A percentile compares a stretch with the other conserved stretches of the same genome.
These are phyloP conservation scores for Linnemannia zychae DNA, from an alignment of 192 early-diverging fungal genomes.

Conservation along the genomic window DNA sequence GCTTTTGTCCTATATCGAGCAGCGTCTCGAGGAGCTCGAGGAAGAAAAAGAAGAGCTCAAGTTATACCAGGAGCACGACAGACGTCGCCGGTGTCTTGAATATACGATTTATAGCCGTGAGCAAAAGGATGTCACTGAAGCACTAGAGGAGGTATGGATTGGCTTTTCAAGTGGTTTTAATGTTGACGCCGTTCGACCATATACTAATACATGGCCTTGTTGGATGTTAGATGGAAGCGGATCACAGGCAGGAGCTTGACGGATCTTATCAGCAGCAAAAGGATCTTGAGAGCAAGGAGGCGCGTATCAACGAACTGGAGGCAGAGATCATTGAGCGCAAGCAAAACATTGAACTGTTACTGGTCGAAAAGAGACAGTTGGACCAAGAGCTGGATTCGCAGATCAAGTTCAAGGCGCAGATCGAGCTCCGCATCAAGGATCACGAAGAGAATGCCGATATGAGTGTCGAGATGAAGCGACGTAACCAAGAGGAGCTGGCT, in stretches of 20 bases:
- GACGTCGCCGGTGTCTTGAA: constrained; percentile 88
- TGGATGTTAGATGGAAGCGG: constrained; percentile 56
- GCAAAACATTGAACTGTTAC: constrained; percentile 75
- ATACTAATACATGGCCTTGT: constrained; percentile 5
- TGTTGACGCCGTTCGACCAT: background rate
- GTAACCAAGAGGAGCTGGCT: constrained; percentile 47
- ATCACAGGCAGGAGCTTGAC: constrained; percentile 41
- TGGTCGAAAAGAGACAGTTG: constrained; percentile 76
- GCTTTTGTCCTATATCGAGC: constrained; percentile 88
- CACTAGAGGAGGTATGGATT: constrained; percentile 73
- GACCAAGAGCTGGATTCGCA: constrained; percentile 81
- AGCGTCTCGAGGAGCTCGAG: constrained; percentile 90
- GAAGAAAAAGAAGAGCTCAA: constrained; percentile 94
- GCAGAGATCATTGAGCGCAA: constrained; percentile 71
- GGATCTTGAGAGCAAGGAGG: constrained; percentile 66
- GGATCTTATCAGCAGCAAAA: constrained; percentile 74
- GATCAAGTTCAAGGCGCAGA: constrained; percentile 82
- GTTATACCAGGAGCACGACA: constrained; percentile 89
- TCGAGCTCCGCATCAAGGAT: constrained; percentile 86
- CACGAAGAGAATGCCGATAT: constrained; percentile 72
- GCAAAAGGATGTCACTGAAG: constrained; percentile 83
- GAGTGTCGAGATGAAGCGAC: constrained; percentile 33
- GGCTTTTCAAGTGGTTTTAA: background rate
- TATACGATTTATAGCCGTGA: constrained; percentile 95
- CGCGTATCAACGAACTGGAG: constrained; percentile 62